Evolutionary conservation across 2,329 filamentous ascomycete species (phyloP).

Genomic region (Alternaria gaisen): DNA sequence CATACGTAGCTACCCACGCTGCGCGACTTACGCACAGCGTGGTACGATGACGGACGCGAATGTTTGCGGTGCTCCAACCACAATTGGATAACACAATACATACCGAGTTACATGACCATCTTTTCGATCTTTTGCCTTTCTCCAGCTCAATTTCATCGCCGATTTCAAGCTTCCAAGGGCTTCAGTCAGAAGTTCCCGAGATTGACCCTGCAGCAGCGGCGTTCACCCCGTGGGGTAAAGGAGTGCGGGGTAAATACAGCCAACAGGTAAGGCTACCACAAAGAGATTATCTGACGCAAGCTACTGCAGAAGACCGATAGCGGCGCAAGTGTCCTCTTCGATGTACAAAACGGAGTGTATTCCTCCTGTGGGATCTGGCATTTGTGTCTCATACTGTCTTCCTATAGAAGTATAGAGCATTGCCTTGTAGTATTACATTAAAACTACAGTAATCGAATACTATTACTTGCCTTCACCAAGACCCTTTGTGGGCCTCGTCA

Average conservation of each 20-base stretch:
- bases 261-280: conserved; percentile 34
- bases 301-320: conserved; percentile 35
- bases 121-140: neutral
- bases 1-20: conserved; percentile 11
- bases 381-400: neutral
- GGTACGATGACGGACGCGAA: neutral
- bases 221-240: conserved; percentile 34
- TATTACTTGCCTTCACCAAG: neutral
- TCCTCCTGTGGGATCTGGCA: neutral
- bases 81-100: neutral
- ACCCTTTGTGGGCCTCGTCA: neutral
- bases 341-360: conserved; percentile 19
- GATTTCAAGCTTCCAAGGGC: neutral
- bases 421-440: neutral
- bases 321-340: conserved; percentile 25
- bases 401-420: neutral
- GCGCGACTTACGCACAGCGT: conserved; percentile 10
- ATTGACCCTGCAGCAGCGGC: conserved; percentile 5
- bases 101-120: neutral
- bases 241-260: conserved; percentile 44
- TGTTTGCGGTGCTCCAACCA: neutral
- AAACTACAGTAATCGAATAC: neutral
- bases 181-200: neutral
- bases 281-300: conserved; percentile 37
- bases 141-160: neutral